Evolutionary conservation across 768 basidiomycete species (phyloP), one percentile per base, ranked within the genome.

Genomic region (Russula virescens): DNA sequence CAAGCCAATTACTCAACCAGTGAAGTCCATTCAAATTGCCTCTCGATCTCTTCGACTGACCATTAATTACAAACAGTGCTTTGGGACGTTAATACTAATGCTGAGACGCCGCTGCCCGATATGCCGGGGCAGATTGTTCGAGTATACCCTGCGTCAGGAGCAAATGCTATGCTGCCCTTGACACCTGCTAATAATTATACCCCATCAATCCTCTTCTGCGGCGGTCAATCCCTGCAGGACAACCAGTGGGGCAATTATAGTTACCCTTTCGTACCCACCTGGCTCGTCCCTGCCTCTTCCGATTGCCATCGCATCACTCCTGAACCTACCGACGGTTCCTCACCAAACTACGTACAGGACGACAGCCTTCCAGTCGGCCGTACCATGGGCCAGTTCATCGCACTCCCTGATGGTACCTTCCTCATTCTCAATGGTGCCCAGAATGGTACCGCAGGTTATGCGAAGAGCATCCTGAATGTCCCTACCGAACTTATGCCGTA

Each of bases 361-460:
- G 93, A 95, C 65, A 73, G 83, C 62, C 84, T 94, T 80, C 77
- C 83, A 10, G 79, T 85, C 63, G 83, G 84, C 0, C 82, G 93
- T 21, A 91, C 89, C 28, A 98, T 98, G 94, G 91, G 94, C 11
- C 90, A 93, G 71, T 93, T 96, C 72, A 86, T 95, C 73, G 80
- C 81, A 43, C 85, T 97, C 9, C 85, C 93, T 0, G 84, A 91
- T 51, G 88, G 87, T 8, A 88, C 82, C 38, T 60, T 94, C n/a
- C 78, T 93, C 23, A 80, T 94, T 57, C 74, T 93, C 68, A 95
- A 95, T 71, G 94, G 94, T 61, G 94, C 81, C 18, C 52, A 71
- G 13, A 93, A 92, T 68, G 94, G 94, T 16, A 96, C 94, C 0
- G 94, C 94, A 28, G 94, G 94, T 3, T 96, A 92, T 72, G 78